Evolutionary conservation across 2,329 filamentous ascomycete species (phyloP).

Genomic region (Nigrospora sphaerica): DNA sequence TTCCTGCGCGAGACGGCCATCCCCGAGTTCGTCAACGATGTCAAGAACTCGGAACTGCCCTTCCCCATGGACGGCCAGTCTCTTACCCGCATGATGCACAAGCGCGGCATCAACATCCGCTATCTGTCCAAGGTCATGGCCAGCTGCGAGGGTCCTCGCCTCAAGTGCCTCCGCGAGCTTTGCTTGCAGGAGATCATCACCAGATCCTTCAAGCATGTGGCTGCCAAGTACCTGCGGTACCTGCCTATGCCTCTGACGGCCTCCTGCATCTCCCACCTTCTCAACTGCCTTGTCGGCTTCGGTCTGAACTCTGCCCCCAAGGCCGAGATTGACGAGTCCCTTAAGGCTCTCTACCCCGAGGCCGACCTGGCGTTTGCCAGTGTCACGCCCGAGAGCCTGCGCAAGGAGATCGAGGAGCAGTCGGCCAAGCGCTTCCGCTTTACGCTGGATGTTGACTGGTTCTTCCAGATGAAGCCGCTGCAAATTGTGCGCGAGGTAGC

Average conservation of each 20-base stretch:
- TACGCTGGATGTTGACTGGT: slow-evolving; percentile 62
- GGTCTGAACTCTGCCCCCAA: slow-evolving; percentile 70
- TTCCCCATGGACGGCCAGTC: slow-evolving; percentile 99
- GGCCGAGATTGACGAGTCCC: slow-evolving; percentile 66
- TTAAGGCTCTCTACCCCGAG: slow-evolving; percentile 73
- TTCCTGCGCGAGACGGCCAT: slow-evolving; percentile 73
- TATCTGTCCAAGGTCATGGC: slow-evolving; percentile 84
- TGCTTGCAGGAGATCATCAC: slow-evolving; percentile 87
- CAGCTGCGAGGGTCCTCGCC: slow-evolving; percentile 61
- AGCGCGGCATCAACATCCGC: slow-evolving; percentile 92
- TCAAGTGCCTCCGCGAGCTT: slow-evolving; percentile 71
- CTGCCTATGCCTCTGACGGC: slow-evolving; percentile 75
- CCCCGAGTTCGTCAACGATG: slow-evolving; percentile 77
- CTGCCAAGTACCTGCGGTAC: slow-evolving; percentile 70
- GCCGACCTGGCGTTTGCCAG: slow-evolving; percentile 75
- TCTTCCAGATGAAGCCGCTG: slow-evolving; percentile 59
- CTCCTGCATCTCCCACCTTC: slow-evolving; percentile 73
- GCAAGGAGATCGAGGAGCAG: slow-evolving; percentile 63
- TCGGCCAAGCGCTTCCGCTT: slow-evolving; percentile 70
- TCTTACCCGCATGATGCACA: slow-evolving; percentile 81
- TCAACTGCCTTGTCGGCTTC: slow-evolving; percentile 86
- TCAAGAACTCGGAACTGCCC: slow-evolving; percentile 86
- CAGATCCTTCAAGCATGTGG: slow-evolving; percentile 91
- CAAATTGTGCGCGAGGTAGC: slow-evolving; percentile 86
- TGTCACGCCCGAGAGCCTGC: slow-evolving; percentile 67